Percentiles rank a stretch among this genome's conserved stretches.
Conservation (phyloP, 129 eudicot genomes). For the Pseudognaphalium luteoalbum region DNA sequence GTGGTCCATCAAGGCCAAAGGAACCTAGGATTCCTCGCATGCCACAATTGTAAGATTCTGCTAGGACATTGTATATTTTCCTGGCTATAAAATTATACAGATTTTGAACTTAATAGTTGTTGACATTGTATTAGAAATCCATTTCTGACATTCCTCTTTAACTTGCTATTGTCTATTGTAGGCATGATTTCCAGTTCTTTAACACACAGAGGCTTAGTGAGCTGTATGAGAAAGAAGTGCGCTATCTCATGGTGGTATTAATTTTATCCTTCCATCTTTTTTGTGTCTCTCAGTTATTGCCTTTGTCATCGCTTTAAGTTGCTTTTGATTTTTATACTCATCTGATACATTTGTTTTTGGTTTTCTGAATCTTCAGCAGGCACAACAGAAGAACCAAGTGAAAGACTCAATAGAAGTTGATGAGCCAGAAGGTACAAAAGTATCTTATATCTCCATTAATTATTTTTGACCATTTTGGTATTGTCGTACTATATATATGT, state of each 20-base stretch:
- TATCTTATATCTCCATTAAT: neutral
- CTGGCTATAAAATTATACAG: neutral
- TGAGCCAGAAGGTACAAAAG: constrained; percentile 77
- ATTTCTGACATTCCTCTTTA: neutral
- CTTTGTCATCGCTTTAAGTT: neutral
- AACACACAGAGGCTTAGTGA: constrained; percentile 96
- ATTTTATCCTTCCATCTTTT: neutral
- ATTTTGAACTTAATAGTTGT: neutral
- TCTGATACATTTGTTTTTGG: neutral
- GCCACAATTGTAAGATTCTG: constrained; percentile 83
- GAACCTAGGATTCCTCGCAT: constrained; percentile 98
- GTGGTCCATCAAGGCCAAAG: constrained; percentile 92
- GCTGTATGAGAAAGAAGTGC: constrained; percentile 98
- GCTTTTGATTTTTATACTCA: neutral
- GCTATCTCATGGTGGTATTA: constrained; percentile 83
- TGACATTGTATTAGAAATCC: neutral
- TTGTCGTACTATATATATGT: constrained; percentile 11
- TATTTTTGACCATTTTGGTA: neutral
- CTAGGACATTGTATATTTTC: too few species aligned
- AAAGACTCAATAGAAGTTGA: constrained; percentile 94
- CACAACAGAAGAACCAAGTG: constrained; percentile 78
- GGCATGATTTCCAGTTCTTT: constrained; percentile 99
- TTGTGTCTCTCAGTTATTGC: neutral
- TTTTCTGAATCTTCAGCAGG: constrained; percentile 47
- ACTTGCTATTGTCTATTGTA: constrained; percentile 24